Base-by-base conservation (phyloP, 768 basidiomycete genomes). In the Roridomyces roridus region DNA sequence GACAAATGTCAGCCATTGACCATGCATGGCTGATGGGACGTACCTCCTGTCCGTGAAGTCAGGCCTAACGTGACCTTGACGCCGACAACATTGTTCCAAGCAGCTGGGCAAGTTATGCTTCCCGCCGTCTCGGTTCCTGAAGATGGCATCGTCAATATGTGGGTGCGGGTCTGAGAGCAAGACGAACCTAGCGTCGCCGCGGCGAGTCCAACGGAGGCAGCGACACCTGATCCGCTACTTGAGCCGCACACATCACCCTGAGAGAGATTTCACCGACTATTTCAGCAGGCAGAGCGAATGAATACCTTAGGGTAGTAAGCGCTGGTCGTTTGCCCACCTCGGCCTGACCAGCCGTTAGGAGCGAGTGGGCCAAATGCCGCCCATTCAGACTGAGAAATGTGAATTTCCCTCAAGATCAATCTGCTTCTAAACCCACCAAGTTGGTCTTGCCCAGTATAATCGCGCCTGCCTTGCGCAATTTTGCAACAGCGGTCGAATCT, bases 121-220 rank as follows among this genome's bases (percentile, higher is more conserved):
- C 83, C 82, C 46, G 78, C 73, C 7, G 77, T 82, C 62, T 82
- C 82, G 0, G 77, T 73, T 12, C 82, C 81, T 21, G 69, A 17
- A 15, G 25, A 36, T 31, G 3, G 5, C 36, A 18, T 36, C 8
- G 31, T 42, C 29, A 55, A 39, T 6, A 14, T 77, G 62, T 10
- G 63, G n/a, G 2, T 9, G 26, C 29, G 24, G n/a, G 26, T 24
- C 36, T 18, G 23, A 9, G 26, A 23, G 14, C 23, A 43, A 17
- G 20, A 42, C 46, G n/a, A 8, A 53, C 51, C 79, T 0, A 55
- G 37, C 20, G 57, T 53, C 12, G 34, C 57, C 5, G 79, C 69
- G 3, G 73, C 73, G 25, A 83, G 72, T 15, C 82, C 80, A 28
- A 83, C 62, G 9, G 81, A 65, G 6, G 70, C 58, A 5, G 74